A percentile compares a stretch with the other conserved stretches of the same genome.
Conservation (phyloP, 345 rosid genomes). For the Sisymbrium altissimum region DNA sequence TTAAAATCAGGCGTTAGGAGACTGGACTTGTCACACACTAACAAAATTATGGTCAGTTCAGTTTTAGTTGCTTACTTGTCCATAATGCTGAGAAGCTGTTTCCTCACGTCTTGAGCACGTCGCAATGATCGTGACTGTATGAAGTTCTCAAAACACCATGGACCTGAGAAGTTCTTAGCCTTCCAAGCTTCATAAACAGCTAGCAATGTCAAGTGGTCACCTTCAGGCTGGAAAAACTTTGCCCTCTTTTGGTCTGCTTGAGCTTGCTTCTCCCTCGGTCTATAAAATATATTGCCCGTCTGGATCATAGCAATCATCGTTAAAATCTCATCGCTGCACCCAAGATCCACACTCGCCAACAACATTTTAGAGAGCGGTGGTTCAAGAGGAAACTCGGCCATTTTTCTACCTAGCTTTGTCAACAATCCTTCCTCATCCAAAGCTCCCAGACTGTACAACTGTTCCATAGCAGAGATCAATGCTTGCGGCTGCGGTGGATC, state of each 20-base stretch:
- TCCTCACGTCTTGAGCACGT: slow-evolving; percentile 82
- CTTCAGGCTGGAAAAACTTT: slow-evolving; percentile 86
- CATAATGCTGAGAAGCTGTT: slow-evolving; percentile 88
- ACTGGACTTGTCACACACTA: background rate
- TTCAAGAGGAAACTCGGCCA: slow-evolving; percentile 96
- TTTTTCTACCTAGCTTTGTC: slow-evolving; percentile 87
- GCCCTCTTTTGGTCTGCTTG: slow-evolving; percentile 94
- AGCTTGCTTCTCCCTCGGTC: slow-evolving; percentile 94
- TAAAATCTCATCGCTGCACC: slow-evolving; percentile 91
- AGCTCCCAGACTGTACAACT: slow-evolving; percentile 79
- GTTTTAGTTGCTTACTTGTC: slow-evolving; percentile 60
- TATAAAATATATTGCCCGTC: slow-evolving; percentile 81
- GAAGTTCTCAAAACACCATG: slow-evolving; percentile 93
- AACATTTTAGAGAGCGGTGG: slow-evolving; percentile 92
- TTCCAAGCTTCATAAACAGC: slow-evolving; percentile 96
- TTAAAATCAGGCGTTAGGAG: background rate
- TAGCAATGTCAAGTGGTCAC: slow-evolving; percentile 90
- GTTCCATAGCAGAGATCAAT: slow-evolving; percentile 88
- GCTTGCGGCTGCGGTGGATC: slow-evolving; percentile 57
- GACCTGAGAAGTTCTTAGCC: slow-evolving; percentile 78
- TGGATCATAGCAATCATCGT: slow-evolving; percentile 90
- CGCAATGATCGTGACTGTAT: slow-evolving; percentile 75
- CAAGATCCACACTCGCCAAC: slow-evolving; percentile 90
- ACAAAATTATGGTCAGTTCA: background rate
- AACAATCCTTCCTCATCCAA: slow-evolving; percentile 88